Conservation (phyloP, 2,329 filamentous ascomycete genomes). For the Exophiala spinifera region DNA sequence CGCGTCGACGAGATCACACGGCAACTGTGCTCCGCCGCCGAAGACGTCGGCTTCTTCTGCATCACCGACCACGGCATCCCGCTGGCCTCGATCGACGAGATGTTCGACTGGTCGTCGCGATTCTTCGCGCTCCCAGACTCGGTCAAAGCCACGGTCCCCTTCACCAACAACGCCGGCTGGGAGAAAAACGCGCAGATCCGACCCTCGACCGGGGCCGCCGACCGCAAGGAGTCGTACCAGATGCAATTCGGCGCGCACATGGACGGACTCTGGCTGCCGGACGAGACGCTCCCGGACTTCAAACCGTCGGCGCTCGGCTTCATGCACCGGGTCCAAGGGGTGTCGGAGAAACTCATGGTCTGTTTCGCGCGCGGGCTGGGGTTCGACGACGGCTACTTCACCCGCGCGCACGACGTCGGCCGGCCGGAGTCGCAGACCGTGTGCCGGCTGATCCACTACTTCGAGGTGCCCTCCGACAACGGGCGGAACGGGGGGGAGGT, state of each 20-base stretch:
- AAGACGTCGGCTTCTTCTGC: constrained; percentile 59
- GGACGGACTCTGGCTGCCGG: constrained; percentile 51
- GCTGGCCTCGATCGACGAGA: constrained; percentile 46
- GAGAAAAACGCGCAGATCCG: constrained; percentile 58
- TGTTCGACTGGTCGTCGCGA: constrained; percentile 49
- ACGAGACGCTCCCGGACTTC: constrained; percentile 51
- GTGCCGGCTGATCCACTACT: constrained; percentile 58
- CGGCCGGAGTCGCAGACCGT: constrained; percentile 54
- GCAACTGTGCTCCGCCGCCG: constrained; percentile 53
- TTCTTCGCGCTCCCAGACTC: constrained; percentile 56
- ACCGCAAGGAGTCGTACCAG: constrained; percentile 61
- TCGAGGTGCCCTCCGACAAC: constrained; percentile 38
- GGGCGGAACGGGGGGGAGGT: constrained; percentile 34
- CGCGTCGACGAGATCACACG: constrained; percentile 54
- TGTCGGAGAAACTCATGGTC: constrained; percentile 56
- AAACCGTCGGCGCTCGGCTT: constrained; percentile 44
- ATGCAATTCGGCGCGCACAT: constrained; percentile 57
- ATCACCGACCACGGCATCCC: constrained; percentile 54
- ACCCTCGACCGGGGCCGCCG: constrained; percentile 56
- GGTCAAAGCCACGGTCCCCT: constrained; percentile 51
- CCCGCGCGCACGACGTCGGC: constrained; percentile 50
- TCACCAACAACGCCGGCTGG: constrained; percentile 57
- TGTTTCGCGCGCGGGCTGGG: constrained; percentile 58
- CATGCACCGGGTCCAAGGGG: constrained; percentile 52
- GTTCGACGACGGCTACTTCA: constrained; percentile 56